Base-by-base conservation (phyloP, 1,284 basidiomycete genomes). In the Phylloporus gajari region DNA sequence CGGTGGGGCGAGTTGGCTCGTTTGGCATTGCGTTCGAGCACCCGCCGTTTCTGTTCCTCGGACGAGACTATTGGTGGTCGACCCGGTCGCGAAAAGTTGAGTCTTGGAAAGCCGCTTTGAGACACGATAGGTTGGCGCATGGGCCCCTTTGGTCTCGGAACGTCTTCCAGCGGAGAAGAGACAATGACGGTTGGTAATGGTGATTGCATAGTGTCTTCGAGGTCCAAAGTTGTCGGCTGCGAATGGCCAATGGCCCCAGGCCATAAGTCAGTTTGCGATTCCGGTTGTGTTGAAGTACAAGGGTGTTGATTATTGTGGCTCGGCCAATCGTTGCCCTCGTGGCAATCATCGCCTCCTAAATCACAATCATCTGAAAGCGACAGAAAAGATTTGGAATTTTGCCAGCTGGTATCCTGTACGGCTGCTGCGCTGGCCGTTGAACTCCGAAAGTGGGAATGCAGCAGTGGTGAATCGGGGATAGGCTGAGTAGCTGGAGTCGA, bases 371-470 rank as follows among this genome's bases (percentile, higher is more conserved):
- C 78, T 38, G 60, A 25, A 48, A 78, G 68, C 30, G 73, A 80
- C 53, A 82, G 61, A 25, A 82, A 81, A 15, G 81, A 83, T 56
- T 71, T 81, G 72, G 77, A 68, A 70, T 77, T 65, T 60, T 64
- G 68, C 67, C 61, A 58, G 73, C 66, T 67, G 79, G 76, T 53
- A 76, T 74, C 48, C 58, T 65, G 12, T 61, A 63, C 82, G 67
- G 83, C 80, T 68, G 80, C 82, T 56, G 86, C 82, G 32, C 89
- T 91, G 30, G 87, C 85, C 9, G 85, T 85, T 38, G 91, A 91
- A 72, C 84, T 82, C 30, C 90, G 86, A 81, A 93, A 93, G 72
- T 83, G 85, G 38, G 91, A 88, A 76, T 93, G 92, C 44, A 93
- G 80, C 65, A 93, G 81, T 25, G 92, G 92, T 3, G 89, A 92